These are phyloP conservation scores for Rhododendron simsii DNA, from an alignment of 148 eudicot species.

Conservation along the genomic window DNA sequence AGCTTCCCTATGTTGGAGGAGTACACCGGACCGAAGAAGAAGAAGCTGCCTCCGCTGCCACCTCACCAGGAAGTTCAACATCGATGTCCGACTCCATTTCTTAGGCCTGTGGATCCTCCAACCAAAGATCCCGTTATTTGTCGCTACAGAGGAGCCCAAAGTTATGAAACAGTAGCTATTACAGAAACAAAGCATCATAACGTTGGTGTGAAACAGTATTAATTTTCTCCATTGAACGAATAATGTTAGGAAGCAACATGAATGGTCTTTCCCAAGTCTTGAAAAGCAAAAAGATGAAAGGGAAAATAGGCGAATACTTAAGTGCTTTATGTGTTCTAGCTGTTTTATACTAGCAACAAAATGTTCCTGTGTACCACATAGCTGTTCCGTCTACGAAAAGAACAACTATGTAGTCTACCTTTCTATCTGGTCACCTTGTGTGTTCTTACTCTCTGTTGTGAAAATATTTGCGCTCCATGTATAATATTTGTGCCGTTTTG, in stretches of 20 bases:
- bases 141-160: neutral
- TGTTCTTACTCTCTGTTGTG: neutral
- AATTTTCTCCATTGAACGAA: neutral
- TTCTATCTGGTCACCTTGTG: neutral
- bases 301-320: neutral
- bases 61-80: neutral
- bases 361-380: neutral
- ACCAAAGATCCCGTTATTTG: neutral
- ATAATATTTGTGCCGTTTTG: neutral
- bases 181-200: neutral
- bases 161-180: neutral
- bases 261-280: neutral
- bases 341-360: neutral
- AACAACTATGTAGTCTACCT: neutral
- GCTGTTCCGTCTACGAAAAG: neutral
- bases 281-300: neutral
- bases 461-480: neutral
- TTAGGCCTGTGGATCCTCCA: neutral
- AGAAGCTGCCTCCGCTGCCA: neutral
- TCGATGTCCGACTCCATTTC: neutral
- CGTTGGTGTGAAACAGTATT: neutral
- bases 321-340: neutral
- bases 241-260: neutral
- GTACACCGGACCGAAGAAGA: neutral
- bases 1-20: neutral